Base-by-base conservation (phyloP, 768 basidiomycete species). In the Albatrellus ellisii region DNA sequence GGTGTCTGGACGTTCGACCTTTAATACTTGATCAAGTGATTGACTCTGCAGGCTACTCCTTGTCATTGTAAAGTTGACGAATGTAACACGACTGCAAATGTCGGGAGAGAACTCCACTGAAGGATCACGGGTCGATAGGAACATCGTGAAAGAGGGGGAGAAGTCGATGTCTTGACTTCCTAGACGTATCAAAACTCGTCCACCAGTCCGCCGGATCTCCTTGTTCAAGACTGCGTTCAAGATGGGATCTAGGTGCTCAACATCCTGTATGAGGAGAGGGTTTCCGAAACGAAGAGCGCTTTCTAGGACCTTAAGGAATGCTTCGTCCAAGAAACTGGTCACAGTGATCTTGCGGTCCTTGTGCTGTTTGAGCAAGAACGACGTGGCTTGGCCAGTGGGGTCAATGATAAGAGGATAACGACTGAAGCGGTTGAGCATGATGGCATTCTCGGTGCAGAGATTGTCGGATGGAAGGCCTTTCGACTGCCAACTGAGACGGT, bases 131-230 rank as follows among this genome's bases (percentile, higher is more conserved):
- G 95, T 99, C 2, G 94, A 88, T 33, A 99, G 70, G 76, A 99
- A 99, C 89, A 99, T 92, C 4, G 89, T 95, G 70, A 99, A 99
- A n/a, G 95, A 81, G 5, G 95, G 95, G 0, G 95, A 99, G 59
- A 98, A 97, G 59, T 99, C 95, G 59, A 99, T 97, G 52, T 99
- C 95, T 64, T 99, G 95, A 56, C 73, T 97, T 4, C 95, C 94
- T 17, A 98, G 68, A 27, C 95, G 87, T 48, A 99, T 95, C 29
- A 98, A 75, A 11, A 98, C 91, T 59, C 95, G 89, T 32, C 95
- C 95, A 32, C 95, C 95, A 2, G 95, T 95, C 21, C 92, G 75
- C 27, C 91, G 73, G 39, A 97, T 88, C 62, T 99, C 95, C 54
- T 79, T 88, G 70, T 99, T 99, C 49, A 99, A 70, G 22, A 99